Conservation (phyloP, 306 rosid genomes). For the Fagus sylvatica region DNA sequence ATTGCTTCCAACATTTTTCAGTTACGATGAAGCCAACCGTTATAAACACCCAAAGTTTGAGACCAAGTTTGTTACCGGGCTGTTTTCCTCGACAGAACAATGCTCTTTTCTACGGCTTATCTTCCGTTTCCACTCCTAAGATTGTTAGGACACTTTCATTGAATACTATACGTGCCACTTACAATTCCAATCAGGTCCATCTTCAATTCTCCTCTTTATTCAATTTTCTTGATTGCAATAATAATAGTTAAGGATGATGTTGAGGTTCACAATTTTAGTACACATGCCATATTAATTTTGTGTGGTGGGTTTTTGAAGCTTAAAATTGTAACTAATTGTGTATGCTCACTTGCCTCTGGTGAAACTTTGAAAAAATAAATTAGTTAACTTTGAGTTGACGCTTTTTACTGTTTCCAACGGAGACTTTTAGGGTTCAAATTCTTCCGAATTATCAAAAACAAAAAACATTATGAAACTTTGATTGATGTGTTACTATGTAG, state of each 20-base stretch:
- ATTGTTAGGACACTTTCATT: background rate
- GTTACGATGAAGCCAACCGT: background rate
- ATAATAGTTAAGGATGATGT: background rate
- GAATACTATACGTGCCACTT: background rate
- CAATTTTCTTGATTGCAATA: background rate
- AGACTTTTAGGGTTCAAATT: no score
- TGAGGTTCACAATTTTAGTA: background rate
- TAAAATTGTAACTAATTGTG: no score
- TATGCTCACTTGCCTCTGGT: no score
- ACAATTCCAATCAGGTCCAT: background rate
- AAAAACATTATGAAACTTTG: background rate
- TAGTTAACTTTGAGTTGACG: no score
- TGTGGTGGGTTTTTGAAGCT: no score
- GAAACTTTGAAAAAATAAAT: no score
- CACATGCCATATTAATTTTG: no score
- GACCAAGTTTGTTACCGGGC: background rate
- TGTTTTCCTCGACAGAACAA: background rate
- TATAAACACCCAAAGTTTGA: background rate
- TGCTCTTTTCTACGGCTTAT: background rate
- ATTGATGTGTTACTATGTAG: background rate
- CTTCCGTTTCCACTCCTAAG: background rate
- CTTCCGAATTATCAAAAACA: no score
- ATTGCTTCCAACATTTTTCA: background rate
- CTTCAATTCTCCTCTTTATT: background rate
- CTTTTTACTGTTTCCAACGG: no score